These are phyloP conservation scores for Gynandropsis gynandra DNA, from an alignment of 345 rosid genomes.

Conservation along the genomic window DNA sequence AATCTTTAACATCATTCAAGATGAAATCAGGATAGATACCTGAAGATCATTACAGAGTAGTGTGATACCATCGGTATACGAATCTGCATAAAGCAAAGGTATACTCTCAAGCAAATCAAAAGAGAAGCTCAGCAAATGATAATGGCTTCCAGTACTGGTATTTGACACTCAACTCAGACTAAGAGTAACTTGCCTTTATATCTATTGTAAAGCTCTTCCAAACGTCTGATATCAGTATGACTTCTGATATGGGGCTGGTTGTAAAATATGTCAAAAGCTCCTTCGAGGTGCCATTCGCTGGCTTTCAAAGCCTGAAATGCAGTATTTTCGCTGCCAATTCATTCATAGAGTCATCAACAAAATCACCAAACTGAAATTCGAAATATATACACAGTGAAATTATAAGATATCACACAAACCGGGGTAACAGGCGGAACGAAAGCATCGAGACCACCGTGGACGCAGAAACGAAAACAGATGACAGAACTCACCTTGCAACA, in stretches of 20 bases:
- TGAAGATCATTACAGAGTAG: slow-evolving; percentile 70
- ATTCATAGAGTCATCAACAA: not conserved
- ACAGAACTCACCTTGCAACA: too few species aligned
- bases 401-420: too few species aligned
- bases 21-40: slow-evolving; percentile 30
- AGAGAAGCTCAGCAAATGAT: slow-evolving; percentile 1
- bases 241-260: slow-evolving; percentile 73
- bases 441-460: too few species aligned
- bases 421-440: too few species aligned
- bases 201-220: slow-evolving; percentile 92
- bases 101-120: slow-evolving; percentile 1
- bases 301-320: slow-evolving; percentile 84
- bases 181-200: slow-evolving; percentile 59
- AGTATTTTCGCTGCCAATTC: slow-evolving; percentile 63
- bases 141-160: not conserved
- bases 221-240: slow-evolving; percentile 59
- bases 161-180: not conserved
- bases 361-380: slow-evolving; percentile 1
- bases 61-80: slow-evolving; percentile 53
- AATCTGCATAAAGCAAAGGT: slow-evolving; percentile 39
- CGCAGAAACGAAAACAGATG: too few species aligned
- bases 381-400: too few species aligned
- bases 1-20: slow-evolving; percentile 10
- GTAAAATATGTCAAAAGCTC: slow-evolving; percentile 86
- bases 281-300: slow-evolving; percentile 94